Evolutionary conservation across 2,329 filamentous ascomycete species (phyloP).

Genomic region (Diaporthe eres): DNA sequence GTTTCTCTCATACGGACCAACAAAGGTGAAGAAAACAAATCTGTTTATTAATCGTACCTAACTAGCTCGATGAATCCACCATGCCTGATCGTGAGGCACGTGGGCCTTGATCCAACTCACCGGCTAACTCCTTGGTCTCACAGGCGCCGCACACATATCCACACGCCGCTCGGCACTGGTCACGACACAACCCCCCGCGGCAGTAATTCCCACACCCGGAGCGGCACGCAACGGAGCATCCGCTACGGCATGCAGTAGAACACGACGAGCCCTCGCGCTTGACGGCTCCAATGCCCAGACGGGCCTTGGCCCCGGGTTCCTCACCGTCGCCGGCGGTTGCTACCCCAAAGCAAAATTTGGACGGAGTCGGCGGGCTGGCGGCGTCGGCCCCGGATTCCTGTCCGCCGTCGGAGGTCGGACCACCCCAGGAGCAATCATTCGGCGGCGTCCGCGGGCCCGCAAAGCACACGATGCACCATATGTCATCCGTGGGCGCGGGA

Average conservation of each 20-base stretch:
- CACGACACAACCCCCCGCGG: not conserved
- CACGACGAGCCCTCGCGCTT: not conserved
- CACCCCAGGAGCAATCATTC: too few species aligned
- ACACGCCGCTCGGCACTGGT: constrained; percentile 5
- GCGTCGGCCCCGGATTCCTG: too few species aligned
- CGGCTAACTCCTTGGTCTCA: not conserved
- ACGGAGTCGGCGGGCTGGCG: too few species aligned
- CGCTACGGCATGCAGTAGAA: not conserved
- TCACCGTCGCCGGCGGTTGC: too few species aligned
- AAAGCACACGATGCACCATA: not conserved
- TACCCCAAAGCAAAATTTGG: too few species aligned
- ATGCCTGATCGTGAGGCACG: not conserved
- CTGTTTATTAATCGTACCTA: not conserved
- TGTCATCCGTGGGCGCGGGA: fast-evolving
- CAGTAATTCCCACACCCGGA: not conserved
- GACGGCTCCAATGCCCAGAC: too few species aligned
- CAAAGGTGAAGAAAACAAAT: not conserved
- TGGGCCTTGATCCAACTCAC: not conserved
- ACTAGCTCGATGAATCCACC: too few species aligned
- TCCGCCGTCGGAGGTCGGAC: too few species aligned
- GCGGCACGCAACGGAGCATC: not conserved
- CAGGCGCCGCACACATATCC: constrained; percentile 33
- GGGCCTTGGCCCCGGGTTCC: not conserved
- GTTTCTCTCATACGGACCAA: not conserved
- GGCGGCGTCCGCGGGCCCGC: not conserved